phyloP scores from a whole-genome alignment of 78 protist species.

The Tieghemostelium lacteum region DNA sequence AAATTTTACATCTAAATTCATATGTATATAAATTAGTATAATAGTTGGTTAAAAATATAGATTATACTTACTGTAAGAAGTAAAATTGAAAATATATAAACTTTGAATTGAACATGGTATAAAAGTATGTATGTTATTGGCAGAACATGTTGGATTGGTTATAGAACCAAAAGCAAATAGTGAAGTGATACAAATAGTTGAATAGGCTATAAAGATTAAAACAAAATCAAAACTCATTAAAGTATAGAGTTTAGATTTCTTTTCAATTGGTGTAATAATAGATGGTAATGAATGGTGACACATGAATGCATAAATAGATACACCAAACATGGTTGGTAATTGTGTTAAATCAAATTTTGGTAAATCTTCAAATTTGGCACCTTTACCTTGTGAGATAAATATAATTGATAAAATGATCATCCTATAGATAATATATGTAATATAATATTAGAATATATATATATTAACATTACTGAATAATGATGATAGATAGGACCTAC shows the following conservation, averaged over 20 bases:
- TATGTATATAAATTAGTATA: neutral
- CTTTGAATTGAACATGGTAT: slow-evolving; percentile 75
- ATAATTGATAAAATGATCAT: slow-evolving; percentile 83
- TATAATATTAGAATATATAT: neutral
- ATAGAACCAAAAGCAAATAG: slow-evolving; percentile 80
- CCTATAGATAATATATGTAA: too few relatives aligned
- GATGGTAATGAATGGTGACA: slow-evolving; percentile 81
- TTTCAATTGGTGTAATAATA: slow-evolving; percentile 74
- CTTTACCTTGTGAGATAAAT: slow-evolving; percentile 65
- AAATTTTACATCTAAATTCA: slow-evolving; percentile 22
- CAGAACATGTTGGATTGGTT: slow-evolving; percentile 33
- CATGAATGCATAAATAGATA: slow-evolving; percentile 84
- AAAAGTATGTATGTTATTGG: slow-evolving; percentile 26
- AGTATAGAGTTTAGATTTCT: slow-evolving; percentile 27
- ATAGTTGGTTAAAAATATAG: too few relatives aligned
- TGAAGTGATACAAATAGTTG: slow-evolving; percentile 72
- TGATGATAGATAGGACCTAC: neutral
- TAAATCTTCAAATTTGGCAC: slow-evolving; percentile 21
- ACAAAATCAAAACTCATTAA: slow-evolving; percentile 68
- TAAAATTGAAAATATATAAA: slow-evolving; percentile 41
- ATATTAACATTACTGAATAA: too few relatives aligned
- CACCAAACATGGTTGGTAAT: slow-evolving; percentile 81
- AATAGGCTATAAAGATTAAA: slow-evolving; percentile 57
- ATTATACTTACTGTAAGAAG: slow-evolving; percentile 57
- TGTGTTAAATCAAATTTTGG: slow-evolving; percentile 37